Base-by-base conservation (phyloP, 345 rosid species). In the Physaria fendleri region DNA sequence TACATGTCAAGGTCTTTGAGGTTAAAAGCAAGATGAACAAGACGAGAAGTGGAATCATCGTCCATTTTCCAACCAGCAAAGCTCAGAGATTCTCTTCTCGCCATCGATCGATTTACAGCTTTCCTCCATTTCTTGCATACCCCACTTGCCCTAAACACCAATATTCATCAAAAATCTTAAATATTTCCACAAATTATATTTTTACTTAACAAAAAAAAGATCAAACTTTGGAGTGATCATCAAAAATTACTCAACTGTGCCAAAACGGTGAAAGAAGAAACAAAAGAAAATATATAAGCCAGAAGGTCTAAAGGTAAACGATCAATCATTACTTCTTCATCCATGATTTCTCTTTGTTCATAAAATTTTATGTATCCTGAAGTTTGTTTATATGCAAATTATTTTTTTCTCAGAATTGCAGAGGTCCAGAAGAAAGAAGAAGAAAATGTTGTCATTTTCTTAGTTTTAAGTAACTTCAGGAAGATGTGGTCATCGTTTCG, bases 1-100 rank as follows among this genome's bases (percentile, higher is more conserved):
- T 81, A 85, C 97, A 89, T 86, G 76, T 88, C 97, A 22, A 93
- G 97, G 62, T 93, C 97, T 65, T 71, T 83, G 75, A 93, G 89
- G 70, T 72, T 77, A 71, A 79, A 85, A 16, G 97, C 91, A 68
- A 76, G 74, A 52, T 73, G 77, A 4, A 93, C 75, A 30, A 93
- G 75, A 29, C 94, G 95, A 39, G 81, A 78, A 29, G 88, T 78
- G 41, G 97, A 83, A 55, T 79, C 85, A 58, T 85, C 94, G 28
- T 93, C 87, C 90, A 87, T 89, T 74, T 81, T 89, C 79, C 80
- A 76, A 27, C 91, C 91, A 33, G 90, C 84, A 66, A 87, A 89
- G 75, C 91, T 78, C 74, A 93, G 62, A 58, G 68, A 62, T 43
- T 77, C 62, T 60, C 91, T 86, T 74, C 85, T 74, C 6, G 76